A percentile compares a stretch with the other conserved stretches of the same genome.
Conservation (phyloP, 306 rosid species). For the Dicorynia guianensis region DNA sequence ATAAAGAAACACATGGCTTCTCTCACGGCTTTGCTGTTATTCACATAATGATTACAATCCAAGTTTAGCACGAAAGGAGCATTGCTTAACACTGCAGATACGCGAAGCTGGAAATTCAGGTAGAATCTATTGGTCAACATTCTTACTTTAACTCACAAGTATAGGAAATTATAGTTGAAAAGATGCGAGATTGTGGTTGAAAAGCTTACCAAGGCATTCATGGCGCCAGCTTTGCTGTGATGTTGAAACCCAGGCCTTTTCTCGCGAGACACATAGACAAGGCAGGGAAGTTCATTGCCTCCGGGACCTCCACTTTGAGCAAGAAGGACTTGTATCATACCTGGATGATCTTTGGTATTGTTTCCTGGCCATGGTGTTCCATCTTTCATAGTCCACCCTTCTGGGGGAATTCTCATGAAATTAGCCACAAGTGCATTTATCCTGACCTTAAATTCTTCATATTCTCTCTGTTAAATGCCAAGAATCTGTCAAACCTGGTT, state of each 20-base stretch:
- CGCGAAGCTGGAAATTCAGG: constrained; percentile 76
- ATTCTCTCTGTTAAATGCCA: constrained; percentile 79
- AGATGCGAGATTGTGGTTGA: constrained; percentile 31
- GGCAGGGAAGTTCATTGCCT: constrained; percentile 87
- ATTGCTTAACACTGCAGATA: constrained; percentile 89
- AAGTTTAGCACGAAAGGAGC: constrained; percentile 92
- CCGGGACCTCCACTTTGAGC: constrained; percentile 79
- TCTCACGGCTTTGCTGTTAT: constrained; percentile 83
- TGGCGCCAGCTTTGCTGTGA: constrained; percentile 93
- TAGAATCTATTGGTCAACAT: constrained; percentile 4
- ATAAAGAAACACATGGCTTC: constrained; percentile 97
- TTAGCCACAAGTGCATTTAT: constrained; percentile 93
- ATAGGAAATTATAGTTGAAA: constrained; percentile 22
- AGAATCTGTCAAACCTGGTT: constrained; percentile 25
- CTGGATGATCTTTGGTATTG: constrained; percentile 91
- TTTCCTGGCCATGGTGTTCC: constrained; percentile 99
- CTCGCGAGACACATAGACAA: constrained; percentile 93
- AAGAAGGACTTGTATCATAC: constrained; percentile 96
- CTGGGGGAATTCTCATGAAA: constrained; percentile 75
- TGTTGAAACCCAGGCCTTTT: constrained; percentile 96
- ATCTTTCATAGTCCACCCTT: constrained; percentile 99
- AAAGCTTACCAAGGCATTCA: constrained; percentile 81
- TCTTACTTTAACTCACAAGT: not conserved
- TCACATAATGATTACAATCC: constrained; percentile 94
- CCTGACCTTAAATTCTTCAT: constrained; percentile 97